Base-by-base conservation (phyloP, 139 green algal genomes). In the Helicosporidium sp. region DNA sequence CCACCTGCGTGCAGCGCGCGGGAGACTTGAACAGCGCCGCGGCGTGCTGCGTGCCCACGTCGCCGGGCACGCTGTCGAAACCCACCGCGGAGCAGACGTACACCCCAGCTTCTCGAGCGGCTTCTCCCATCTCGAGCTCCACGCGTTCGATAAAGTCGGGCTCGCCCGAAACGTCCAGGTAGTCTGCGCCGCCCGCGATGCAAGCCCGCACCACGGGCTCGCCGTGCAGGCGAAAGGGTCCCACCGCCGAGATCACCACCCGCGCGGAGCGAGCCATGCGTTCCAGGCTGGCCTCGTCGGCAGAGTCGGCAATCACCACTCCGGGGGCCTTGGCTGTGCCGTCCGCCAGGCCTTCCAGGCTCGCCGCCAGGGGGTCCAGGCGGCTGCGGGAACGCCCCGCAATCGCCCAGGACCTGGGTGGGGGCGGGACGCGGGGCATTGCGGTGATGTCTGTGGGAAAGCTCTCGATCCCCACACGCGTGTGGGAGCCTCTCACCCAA, bases 101-200 rank as follows among this genome's bases (percentile, higher is more conserved):
- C 22, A 44, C 55, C 12, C 58, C 64, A 7, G 47, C 45, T 3
- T 50, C 36, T 7, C 36, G 17, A 2, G 75, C 72, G 18, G 46
- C 27, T 10, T 61, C 52, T 22, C 45, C 13, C 43, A 74, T 73
- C 22, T 41, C 49, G 3, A 64, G 47, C 61, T 77, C 62, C 58
- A 81, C 69, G 2, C 52, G 33, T 61, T 83, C 75, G 16, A 83
- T 81, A 54, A 80, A 81, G 51, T 83, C 75, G 69, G 75, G 75
- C 57, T 84, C 75, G 0, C 75, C 75, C 16, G 57, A 76, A 1
- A 84, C 51, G 48, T 84, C 75, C 18, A 82, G 47, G 44, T 79
- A 79, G 52, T 80, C 16, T 12, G 65, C 71, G 8, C 57, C 58
- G 6, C 44, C 55, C 25, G 54, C 54, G 15, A 66, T 48, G 33